Evolutionary conservation across 2,329 filamentous ascomycete genomes (phyloP).

Genomic region (Fusarium sp.): DNA sequence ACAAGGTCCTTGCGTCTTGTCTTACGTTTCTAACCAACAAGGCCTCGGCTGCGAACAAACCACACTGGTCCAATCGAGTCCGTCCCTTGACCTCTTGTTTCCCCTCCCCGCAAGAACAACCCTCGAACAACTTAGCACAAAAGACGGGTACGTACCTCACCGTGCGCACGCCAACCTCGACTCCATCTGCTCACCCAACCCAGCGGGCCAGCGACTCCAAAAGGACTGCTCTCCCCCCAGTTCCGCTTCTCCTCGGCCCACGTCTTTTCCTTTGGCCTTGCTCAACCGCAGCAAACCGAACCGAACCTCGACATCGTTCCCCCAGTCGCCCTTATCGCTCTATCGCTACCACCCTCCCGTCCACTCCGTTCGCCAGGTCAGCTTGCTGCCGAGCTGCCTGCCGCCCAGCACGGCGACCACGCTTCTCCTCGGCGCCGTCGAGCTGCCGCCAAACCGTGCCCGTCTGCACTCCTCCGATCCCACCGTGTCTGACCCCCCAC

Average conservation of each 20-base stretch:
- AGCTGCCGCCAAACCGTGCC: neutral
- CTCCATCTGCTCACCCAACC: constrained; percentile 30
- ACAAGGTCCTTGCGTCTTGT: constrained; percentile 3
- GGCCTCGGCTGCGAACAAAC: neutral
- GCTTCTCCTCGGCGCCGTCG: constrained; percentile 11
- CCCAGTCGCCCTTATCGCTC: constrained; percentile 24
- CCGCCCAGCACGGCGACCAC: constrained; percentile 20
- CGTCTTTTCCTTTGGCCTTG: constrained; percentile 42
- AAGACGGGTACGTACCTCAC: constrained; percentile 29
- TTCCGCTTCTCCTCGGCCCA: constrained; percentile 44
- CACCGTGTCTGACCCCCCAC: neutral
- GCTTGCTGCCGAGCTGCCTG: constrained; percentile 23
- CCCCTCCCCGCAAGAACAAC: neutral
- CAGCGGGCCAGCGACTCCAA: constrained; percentile 41
- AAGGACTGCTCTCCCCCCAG: constrained; percentile 39
- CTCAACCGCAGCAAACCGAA: constrained; percentile 53
- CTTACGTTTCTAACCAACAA: neutral
- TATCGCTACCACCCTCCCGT: constrained; percentile 1
- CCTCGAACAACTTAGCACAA: neutral
- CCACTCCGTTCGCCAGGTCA: constrained; percentile 2
- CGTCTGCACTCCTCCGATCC: neutral
- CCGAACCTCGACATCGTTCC: constrained; percentile 39
- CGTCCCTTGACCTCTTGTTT: neutral
- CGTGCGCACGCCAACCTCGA: constrained; percentile 2
- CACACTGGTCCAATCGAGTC: neutral